Conservation (phyloP, 805 yeast species). For the Clavispora fructus region DNA sequence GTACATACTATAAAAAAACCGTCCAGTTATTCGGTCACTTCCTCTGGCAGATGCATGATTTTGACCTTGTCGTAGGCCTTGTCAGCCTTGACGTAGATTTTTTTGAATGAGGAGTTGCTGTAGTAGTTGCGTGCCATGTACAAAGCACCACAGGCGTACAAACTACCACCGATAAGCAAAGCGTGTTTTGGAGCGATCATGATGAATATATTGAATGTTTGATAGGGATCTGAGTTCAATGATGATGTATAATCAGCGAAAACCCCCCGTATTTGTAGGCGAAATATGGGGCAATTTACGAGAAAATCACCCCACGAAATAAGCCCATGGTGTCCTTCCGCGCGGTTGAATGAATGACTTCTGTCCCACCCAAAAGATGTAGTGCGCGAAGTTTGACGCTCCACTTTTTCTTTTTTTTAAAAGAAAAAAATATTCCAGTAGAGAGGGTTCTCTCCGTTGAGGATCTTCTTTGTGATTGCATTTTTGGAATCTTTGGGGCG, state of each 20-base stretch:
- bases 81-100: constrained; percentile 27
- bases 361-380: not conserved
- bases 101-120: constrained; percentile 22
- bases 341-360: not conserved
- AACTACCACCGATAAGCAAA: constrained; percentile 26
- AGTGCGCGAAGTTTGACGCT: not conserved
- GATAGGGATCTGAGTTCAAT: not conserved
- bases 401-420: no score
- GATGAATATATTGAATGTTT: constrained; percentile 1
- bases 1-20: not conserved
- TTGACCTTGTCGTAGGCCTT: constrained; percentile 22
- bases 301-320: constrained; percentile 1
- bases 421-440: no score
- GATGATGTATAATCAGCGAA: not conserved
- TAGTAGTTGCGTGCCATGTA: constrained; percentile 32
- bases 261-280: not conserved
- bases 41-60: constrained; percentile 18
- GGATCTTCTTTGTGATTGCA: no score
- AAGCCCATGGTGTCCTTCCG: not conserved
- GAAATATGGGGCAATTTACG: not conserved
- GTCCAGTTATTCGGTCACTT: not conserved
- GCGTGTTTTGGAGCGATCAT: constrained; percentile 18
- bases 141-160: constrained; percentile 27
- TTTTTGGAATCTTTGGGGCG: no score
- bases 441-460: no score